Conservation (phyloP, 73 alveolate genomes). For the Paramecium pentaurelia region DNA sequence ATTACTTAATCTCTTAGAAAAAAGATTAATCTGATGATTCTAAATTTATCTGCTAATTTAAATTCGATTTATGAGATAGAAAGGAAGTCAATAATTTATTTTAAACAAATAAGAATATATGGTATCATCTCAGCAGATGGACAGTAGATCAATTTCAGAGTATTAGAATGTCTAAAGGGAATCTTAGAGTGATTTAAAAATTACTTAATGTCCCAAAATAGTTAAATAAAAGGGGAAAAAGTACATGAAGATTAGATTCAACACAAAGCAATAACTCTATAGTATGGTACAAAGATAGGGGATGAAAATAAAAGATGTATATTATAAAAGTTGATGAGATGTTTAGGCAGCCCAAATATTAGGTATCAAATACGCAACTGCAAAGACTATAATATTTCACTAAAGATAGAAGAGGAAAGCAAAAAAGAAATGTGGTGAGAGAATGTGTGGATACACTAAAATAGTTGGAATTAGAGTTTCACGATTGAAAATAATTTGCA, state of each 20-base stretch:
- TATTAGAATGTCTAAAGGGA: background rate
- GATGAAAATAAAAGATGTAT: background rate
- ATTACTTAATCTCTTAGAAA: background rate
- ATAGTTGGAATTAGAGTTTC: background rate
- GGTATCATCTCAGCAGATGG: background rate
- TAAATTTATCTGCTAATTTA: background rate
- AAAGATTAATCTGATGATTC: background rate
- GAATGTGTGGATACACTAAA: conserved; percentile 2
- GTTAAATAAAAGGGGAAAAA: background rate
- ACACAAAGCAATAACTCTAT: background rate
- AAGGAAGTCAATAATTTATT: background rate
- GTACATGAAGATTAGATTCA: background rate
- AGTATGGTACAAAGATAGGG: background rate
- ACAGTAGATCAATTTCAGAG: background rate
- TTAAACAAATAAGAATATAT: background rate
- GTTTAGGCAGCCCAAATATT: conserved; percentile 4
- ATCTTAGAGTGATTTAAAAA: background rate
- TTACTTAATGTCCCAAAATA: background rate
- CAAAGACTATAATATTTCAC: background rate
- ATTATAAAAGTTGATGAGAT: background rate
- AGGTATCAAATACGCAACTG: conserved; percentile 36
- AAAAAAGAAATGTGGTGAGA: background rate
- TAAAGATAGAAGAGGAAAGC: background rate
- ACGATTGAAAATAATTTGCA: background rate
- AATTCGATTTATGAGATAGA: background rate